Conservation (phyloP, 352 stramenopile species). For the Albugo candida region DNA sequence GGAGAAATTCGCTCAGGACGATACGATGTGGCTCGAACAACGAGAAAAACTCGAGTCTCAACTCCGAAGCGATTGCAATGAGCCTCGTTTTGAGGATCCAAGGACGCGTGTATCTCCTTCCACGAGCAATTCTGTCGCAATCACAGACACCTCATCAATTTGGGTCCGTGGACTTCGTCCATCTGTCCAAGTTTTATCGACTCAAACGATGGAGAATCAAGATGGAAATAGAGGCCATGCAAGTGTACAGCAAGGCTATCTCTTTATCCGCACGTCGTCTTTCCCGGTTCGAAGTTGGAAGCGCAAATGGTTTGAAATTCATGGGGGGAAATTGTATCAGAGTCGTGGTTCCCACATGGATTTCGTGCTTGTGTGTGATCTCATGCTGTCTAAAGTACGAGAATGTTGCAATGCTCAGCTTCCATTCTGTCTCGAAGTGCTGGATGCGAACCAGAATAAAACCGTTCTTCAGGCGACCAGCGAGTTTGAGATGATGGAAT, state of each 20-base stretch:
- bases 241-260: constrained; percentile 52
- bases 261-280: constrained; percentile 69
- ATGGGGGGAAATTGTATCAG: constrained; percentile 68
- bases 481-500: constrained; percentile 50
- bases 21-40: constrained; percentile 53
- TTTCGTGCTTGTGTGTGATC: constrained; percentile 52
- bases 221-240: constrained; percentile 9
- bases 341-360: constrained; percentile 64
- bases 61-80: constrained; percentile 20
- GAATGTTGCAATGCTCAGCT: constrained; percentile 27
- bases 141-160: background rate
- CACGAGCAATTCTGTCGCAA: too few species aligned
- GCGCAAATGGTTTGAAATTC: constrained; percentile 74
- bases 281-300: constrained; percentile 75
- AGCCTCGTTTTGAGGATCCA: too few species aligned
- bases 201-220: constrained; percentile 36
- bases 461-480: constrained; percentile 58
- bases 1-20: constrained; percentile 50
- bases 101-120: constrained; percentile 2
- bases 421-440: constrained; percentile 66
- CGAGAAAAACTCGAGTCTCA: constrained; percentile 34
- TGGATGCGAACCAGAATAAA: constrained; percentile 61
- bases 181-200: constrained; percentile 58
- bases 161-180: constrained; percentile 22
- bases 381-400: constrained; percentile 63